A percentile compares a stretch with the other conserved stretches of the same genome.
Conservation (phyloP, 2,329 filamentous ascomycete genomes). For the Neopestalotiopsis clavispora region DNA sequence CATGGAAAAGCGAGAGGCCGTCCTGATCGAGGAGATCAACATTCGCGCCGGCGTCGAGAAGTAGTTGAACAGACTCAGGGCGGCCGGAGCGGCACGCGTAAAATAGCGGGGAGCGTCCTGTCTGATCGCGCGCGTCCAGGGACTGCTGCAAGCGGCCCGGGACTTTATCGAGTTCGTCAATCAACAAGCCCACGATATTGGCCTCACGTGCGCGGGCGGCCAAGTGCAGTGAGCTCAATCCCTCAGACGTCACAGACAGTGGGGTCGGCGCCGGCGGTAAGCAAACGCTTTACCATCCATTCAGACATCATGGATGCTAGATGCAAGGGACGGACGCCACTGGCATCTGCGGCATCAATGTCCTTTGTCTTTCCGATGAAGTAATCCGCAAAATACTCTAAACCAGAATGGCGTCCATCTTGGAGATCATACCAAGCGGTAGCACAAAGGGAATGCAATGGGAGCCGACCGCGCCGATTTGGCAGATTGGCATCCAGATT, state of each 20-base stretch:
- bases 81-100: constrained; percentile 30
- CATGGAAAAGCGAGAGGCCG: constrained; percentile 21
- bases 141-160: neutral
- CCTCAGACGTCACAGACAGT: constrained; percentile 34
- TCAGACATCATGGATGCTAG: constrained; percentile 27
- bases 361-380: neutral
- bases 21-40: neutral
- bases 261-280: constrained; percentile 43
- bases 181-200: constrained; percentile 39
- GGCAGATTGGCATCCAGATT: neutral
- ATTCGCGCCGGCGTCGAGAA: constrained; percentile 33
- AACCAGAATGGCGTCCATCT: neutral
- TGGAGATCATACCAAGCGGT: neutral
- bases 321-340: constrained; percentile 32
- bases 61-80: constrained; percentile 31
- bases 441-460: neutral
- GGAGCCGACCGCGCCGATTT: neutral
- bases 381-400: neutral
- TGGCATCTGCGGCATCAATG: constrained; percentile 20
- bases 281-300: constrained; percentile 29
- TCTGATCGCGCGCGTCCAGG: neutral
- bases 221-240: constrained; percentile 45
- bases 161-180: constrained; percentile 20
- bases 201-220: constrained; percentile 37
- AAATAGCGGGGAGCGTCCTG: constrained; percentile 26